Evolutionary conservation across 179 eudicot species (phyloP), one percentile per base, ranked within the genome.

Genomic region (Carnegiea gigantea): DNA sequence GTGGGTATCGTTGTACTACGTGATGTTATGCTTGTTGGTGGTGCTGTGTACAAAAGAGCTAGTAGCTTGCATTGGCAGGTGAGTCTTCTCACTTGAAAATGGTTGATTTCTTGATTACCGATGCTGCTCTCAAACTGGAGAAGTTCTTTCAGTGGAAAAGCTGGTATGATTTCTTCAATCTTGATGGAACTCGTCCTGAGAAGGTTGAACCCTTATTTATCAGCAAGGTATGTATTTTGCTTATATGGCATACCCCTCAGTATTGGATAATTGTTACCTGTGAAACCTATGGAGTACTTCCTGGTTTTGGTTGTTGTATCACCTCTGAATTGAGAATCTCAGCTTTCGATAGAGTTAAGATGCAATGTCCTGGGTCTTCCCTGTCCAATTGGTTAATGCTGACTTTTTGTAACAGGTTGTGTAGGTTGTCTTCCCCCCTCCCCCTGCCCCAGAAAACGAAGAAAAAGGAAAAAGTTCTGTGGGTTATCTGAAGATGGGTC

Each of bases 131-230:
- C 12, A 57, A 14, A 74, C 73, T 53, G 13, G 59, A 30, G 49
- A 51, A 68, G 36, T 81, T 79, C 21, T 80, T 77, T 60, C 89
- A 96, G 98, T 92, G 97, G 96, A 86, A 89, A 83, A 93, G 93
- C 83, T 94, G 95, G 97, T 85, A 53, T 13, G 93, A 96, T 77
- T 96, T 93, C 86, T 86, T 93, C 86, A 88, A 96, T 83, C 93
- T 95, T 82, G 93, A 93, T 84, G 93, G 95, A 70, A 86, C 88
- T 28, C 89, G 68, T 73, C 91, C 91, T 0, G 85, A 89, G 85
- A 95, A 89, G 87, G 89, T 96, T 23, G 98, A 96, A 87, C 99
- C 98, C 80, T 90, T 94, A 59, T 88, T 94, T 70, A 81, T 96
- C 77, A 94, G 98, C 87, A 96, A 96, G 97, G 99, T 92, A 84